Conservation (phyloP, 1,284 basidiomycete genomes). For the Bjerkandera adusta region DNA sequence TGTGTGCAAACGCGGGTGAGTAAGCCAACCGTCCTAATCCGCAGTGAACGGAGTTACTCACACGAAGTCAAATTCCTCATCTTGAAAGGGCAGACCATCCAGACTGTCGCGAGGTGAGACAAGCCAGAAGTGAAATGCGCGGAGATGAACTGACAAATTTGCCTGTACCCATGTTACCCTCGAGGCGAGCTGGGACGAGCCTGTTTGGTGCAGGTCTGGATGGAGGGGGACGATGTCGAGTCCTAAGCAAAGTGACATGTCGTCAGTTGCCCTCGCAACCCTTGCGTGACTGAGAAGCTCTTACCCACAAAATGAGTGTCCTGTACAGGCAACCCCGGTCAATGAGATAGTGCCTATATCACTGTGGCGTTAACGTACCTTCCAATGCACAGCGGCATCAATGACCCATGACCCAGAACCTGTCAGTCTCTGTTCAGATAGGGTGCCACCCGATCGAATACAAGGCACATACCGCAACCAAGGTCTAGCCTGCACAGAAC, state of each 20-base stretch:
- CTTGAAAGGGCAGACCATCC: conserved; percentile 62
- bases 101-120: conserved; percentile 38
- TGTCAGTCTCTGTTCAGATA: conserved; percentile 23
- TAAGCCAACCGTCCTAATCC: background rate
- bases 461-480: conserved; percentile 55
- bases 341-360: conserved; percentile 1
- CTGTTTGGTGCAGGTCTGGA: conserved; percentile 55
- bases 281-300: conserved; percentile 14
- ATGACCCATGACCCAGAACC: conserved; percentile 69
- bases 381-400: conserved; percentile 58
- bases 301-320: conserved; percentile 58
- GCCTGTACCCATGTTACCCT: conserved; percentile 67
- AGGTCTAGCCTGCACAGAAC: conserved; percentile 51
- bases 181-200: conserved; percentile 50
- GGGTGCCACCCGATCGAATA: conserved; percentile 2
- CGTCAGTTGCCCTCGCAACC: background rate
- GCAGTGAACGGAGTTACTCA: conserved; percentile 32
- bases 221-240: conserved; percentile 68
- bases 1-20: no score
- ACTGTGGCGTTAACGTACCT: conserved; percentile 44
- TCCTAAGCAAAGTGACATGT: conserved; percentile 37
- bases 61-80: conserved; percentile 74
- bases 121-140: conserved; percentile 13
- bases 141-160: conserved; percentile 53
- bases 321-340: conserved; percentile 21